Base-by-base conservation (phyloP, 2,329 filamentous ascomycete species). In the Calcarisporium arbuscula region DNA sequence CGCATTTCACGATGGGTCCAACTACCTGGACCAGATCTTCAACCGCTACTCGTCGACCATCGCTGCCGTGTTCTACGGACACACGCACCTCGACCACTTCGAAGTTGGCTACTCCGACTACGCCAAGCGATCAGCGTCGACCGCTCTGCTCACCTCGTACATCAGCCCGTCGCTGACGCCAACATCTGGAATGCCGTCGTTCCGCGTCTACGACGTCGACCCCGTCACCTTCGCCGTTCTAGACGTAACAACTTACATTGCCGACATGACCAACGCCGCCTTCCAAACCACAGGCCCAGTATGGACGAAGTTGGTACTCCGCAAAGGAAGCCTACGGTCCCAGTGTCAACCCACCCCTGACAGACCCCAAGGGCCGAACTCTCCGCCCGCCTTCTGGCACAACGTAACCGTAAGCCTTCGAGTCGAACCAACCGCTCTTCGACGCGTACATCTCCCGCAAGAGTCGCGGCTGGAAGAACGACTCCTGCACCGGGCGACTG, bases 331-430 rank as follows among this genome's bases (percentile, higher is more conserved):
- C 61, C 7, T 78, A 78, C 45, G 72, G 71, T 6, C 44, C 61
- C 1, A 53, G 65, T 2, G 52, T 71, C 11, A 48, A 40, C 19
- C 64, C 69, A 23, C 61, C 67, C 2, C 43, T 67, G 2, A 52
- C 51, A 9, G 44, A 56, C 27, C 28, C 52, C 4, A 52, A 51
- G 8, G n/a, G 58, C 60, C 5, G 53, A 78, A 43, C 62, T 80
- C 21, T n/a, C 72, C 68, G 2, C 67, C 73, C 0, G 66, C 65
- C 1, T 77, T 77, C 52, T 79, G 74, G 74, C 74, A 77, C 49
- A 66, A 71, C 42, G 58, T 77, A 15, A 77, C 74, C 2, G 56
- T 55, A 1, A n/a, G 49, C 57, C 4, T 65, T 78, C 31, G 65
- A 71, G 40, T 44, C 38, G 5, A 51, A 73, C 35, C 43, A 60